These are phyloP conservation scores for Pleomassaria siparia DNA, from an alignment of 2,329 filamentous ascomycete genomes.

Conservation along the genomic window DNA sequence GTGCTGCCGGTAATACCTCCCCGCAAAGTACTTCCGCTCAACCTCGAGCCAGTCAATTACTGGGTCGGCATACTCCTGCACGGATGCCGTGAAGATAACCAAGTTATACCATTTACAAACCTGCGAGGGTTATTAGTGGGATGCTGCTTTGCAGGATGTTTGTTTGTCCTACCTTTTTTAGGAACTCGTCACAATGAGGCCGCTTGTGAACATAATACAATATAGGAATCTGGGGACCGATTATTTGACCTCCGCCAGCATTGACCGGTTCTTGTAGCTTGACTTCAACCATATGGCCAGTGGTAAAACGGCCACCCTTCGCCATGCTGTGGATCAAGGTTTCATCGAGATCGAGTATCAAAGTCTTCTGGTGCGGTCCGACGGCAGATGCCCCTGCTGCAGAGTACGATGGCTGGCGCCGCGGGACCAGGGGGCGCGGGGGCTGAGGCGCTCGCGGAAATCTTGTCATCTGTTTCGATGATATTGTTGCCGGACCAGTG, in stretches of 20 bases:
- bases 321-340: conserved; percentile 98
- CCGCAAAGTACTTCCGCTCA: conserved; percentile 94
- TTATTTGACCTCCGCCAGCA: conserved; percentile 61
- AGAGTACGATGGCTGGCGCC: conserved; percentile 85
- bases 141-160: conserved; percentile 5
- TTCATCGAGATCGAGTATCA: conserved; percentile 95
- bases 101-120: conserved; percentile 98
- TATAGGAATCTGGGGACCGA: conserved; percentile 90
- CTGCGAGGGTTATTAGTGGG: conserved; percentile 45
- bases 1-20: conserved; percentile 92
- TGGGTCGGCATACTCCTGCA: conserved; percentile 97
- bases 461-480: conserved; percentile 69
- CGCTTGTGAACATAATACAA: conserved; percentile 99
- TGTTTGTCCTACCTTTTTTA: conserved; percentile 69
- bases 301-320: conserved; percentile 92
- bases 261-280: conserved; percentile 75
- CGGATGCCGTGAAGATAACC: conserved; percentile 93
- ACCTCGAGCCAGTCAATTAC: conserved; percentile 98
- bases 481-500: conserved; percentile 68
- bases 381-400: conserved; percentile 35
- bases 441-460: conserved; percentile 90
- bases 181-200: conserved; percentile 93
- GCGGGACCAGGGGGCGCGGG: conserved; percentile 84
- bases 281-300: conserved; percentile 98
- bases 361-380: conserved; percentile 71